Evolutionary conservation across 2,329 filamentous ascomycete species (phyloP).

Genomic region (Mycogone perniciosa): DNA sequence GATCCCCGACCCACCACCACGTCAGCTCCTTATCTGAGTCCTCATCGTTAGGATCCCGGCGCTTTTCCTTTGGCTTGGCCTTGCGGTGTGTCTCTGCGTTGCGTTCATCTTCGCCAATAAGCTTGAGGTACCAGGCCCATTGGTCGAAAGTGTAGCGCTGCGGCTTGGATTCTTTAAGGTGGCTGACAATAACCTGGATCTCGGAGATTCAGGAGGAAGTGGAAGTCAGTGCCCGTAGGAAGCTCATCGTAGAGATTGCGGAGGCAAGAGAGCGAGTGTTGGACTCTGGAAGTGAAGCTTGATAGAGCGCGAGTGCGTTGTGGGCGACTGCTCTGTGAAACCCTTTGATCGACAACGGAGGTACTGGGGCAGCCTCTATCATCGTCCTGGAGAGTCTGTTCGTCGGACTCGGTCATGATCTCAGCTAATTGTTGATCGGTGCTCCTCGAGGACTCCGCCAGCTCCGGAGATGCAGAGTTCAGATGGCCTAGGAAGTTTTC

Average conservation of each 20-base stretch:
- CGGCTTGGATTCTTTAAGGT: background rate
- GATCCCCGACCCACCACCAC: too few species aligned
- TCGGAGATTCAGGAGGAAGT: conserved; percentile 9
- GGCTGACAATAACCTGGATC: conserved; percentile 6
- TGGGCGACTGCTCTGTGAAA: background rate
- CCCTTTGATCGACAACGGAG: too few species aligned
- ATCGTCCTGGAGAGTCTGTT: background rate
- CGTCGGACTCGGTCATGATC: background rate
- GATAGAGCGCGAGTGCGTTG: background rate
- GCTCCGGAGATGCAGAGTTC: background rate
- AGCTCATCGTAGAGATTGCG: conserved; percentile 1
- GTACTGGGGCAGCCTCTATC: too few species aligned
- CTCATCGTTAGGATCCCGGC: too few species aligned
- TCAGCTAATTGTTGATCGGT: background rate
- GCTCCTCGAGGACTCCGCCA: background rate
- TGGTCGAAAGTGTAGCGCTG: conserved; percentile 73
- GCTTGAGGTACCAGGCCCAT: conserved; percentile 76
- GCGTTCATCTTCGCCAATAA: conserved; percentile 30
- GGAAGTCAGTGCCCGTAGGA: conserved; percentile 5
- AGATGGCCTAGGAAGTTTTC: too few species aligned
- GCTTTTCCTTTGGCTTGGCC: background rate
- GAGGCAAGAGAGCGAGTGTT: conserved; percentile 3
- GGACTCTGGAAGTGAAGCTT: background rate
- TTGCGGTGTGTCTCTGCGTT: background rate
- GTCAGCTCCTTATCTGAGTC: too few species aligned